Percentiles rank a stretch among this genome's conserved stretches.
Conservation (phyloP, 345 rosid genomes). For the Murraya paniculata region DNA sequence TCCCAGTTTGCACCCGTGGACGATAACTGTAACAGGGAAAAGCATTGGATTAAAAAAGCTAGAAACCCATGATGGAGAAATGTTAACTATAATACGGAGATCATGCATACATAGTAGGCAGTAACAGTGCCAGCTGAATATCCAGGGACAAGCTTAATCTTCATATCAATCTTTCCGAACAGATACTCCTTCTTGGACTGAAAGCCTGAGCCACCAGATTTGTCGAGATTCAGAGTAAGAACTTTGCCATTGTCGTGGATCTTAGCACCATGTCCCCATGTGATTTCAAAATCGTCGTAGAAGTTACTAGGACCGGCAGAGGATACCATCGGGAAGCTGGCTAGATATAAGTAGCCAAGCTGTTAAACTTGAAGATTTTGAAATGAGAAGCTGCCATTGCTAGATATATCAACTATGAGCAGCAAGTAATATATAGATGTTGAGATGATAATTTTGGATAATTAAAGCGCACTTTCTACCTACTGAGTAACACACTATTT, state of each 20-base stretch:
- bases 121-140: constrained; percentile 50
- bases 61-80: neutral
- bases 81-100: neutral
- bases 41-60: neutral
- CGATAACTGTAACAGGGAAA: constrained; percentile 36
- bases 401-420: neutral
- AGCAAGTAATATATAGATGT: neutral
- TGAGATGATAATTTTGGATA: neutral
- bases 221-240: constrained; percentile 28
- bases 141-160: constrained; percentile 38
- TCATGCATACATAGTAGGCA: constrained; percentile 30
- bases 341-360: neutral
- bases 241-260: constrained; percentile 27
- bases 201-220: constrained; percentile 35
- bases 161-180: constrained; percentile 35
- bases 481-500: no score
- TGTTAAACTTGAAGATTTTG: neutral
- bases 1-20: constrained; percentile 59
- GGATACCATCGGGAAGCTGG: neutral
- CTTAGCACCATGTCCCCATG: constrained; percentile 24
- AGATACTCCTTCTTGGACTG: constrained; percentile 33
- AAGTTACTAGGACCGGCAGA: constrained; percentile 18
- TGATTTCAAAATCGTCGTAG: constrained; percentile 4
- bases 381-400: constrained; percentile 1
- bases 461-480: no score